Percentiles rank a stretch among this genome's conserved stretches.
Evolutionary conservation across 2,329 filamentous ascomycete genomes (phyloP).

Genomic region (Ascocoryne sarcoides): DNA sequence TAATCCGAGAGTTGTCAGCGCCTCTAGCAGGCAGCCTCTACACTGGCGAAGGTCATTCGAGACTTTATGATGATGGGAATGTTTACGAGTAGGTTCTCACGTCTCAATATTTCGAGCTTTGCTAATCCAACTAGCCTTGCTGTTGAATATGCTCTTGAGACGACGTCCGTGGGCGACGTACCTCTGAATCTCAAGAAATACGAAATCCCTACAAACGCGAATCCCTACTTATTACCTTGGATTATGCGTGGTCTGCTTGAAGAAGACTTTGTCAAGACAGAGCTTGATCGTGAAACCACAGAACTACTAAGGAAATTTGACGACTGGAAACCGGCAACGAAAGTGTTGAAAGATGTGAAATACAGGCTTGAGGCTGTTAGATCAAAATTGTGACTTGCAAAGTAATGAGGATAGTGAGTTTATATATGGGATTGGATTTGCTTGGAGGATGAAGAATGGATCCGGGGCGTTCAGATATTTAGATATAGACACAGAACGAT

Average conservation of each 20-base stretch:
- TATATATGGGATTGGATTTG: too few relatives aligned
- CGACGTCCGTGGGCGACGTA: constrained; percentile 43
- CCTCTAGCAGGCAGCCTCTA: constrained; percentile 88
- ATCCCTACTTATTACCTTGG: constrained; percentile 90
- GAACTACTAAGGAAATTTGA: constrained; percentile 83
- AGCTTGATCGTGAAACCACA: constrained; percentile 67
- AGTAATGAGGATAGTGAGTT: not conserved
- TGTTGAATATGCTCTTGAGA: constrained; percentile 65
- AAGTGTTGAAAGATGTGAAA: constrained; percentile 91
- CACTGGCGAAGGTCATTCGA: constrained; percentile 83
- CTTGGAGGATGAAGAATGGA: not conserved
- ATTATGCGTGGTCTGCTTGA: constrained; percentile 90
- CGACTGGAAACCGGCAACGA: constrained; percentile 82
- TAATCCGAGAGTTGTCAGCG: constrained; percentile 80
- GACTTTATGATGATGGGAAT: constrained; percentile 80
- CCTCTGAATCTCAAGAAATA: constrained; percentile 44
- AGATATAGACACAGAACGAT: too few relatives aligned
- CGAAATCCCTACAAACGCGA: constrained; percentile 44
- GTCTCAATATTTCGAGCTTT: not conserved
- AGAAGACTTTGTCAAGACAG: constrained; percentile 80
- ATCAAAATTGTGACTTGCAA: constrained; percentile 54
- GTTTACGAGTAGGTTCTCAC: constrained; percentile 60
- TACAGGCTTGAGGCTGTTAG: constrained; percentile 86
- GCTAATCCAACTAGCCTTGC: constrained; percentile 43
- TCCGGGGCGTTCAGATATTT: too few relatives aligned